A percentile compares a stretch with the other conserved stretches of the same genome.
Evolutionary conservation across 169 alveolate genomes (phyloP).

Genomic region (Plasmodium knowlesi): DNA sequence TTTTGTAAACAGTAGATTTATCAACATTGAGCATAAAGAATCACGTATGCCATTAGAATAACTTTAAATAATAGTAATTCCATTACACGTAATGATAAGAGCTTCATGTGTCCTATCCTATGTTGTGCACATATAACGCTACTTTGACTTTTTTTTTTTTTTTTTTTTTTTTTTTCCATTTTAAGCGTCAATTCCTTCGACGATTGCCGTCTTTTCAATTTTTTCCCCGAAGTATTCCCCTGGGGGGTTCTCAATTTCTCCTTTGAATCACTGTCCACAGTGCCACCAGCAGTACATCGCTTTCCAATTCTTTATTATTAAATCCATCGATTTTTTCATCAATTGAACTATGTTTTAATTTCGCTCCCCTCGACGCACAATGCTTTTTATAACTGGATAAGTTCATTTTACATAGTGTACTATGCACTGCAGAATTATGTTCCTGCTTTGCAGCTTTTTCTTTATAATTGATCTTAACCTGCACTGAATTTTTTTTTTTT

Average conservation of each 20-base stretch:
- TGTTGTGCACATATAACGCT: background rate
- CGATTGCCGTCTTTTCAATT: background rate
- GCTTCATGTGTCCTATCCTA: background rate
- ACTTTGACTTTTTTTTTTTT: background rate
- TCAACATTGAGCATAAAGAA: background rate
- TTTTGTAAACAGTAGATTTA: background rate
- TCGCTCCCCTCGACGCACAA: background rate
- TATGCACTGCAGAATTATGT: background rate
- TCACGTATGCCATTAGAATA: background rate
- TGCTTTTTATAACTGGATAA: background rate
- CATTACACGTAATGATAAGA: background rate
- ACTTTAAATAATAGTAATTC: background rate
- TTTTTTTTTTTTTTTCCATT: background rate
- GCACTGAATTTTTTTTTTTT: background rate
- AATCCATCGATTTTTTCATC: background rate
- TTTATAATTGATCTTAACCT: background rate
- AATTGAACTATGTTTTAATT: background rate
- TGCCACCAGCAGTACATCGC: background rate
- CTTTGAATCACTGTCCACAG: background rate
- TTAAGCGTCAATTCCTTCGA: background rate
- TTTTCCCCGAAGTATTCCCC: background rate
- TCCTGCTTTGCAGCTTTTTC: background rate
- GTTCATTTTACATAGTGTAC: background rate
- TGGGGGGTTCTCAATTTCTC: background rate
- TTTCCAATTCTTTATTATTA: background rate